phyloP scores from a whole-genome alignment of 1,284 basidiomycete species.

The Fomitiporia mediterranea region DNA sequence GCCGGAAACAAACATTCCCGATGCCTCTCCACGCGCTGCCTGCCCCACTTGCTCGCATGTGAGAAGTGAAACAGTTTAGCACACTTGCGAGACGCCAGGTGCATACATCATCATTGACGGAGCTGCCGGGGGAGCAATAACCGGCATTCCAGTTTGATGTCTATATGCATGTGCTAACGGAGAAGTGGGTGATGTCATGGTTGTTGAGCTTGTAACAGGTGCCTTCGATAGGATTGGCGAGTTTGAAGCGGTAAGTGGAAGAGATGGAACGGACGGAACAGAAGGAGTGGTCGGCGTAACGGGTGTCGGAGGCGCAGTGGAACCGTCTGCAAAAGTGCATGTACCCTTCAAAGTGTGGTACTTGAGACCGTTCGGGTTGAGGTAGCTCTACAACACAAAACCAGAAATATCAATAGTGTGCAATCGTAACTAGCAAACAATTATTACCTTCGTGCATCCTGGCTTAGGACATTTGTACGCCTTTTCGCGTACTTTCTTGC shows the following conservation, averaged over 20 bases:
- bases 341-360: constrained; percentile 60
- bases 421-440: not conserved
- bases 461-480: constrained; percentile 35
- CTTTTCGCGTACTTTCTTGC: constrained; percentile 29
- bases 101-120: not conserved
- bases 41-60: not conserved
- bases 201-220: not conserved
- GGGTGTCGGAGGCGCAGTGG: not conserved
- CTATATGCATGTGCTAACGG: not conserved
- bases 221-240: not conserved
- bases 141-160: no score
- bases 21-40: not conserved
- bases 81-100: not conserved
- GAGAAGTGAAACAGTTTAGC: no score
- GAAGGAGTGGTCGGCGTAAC: not conserved
- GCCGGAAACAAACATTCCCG: no score
- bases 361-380: constrained; percentile 60
- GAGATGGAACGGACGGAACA: not conserved
- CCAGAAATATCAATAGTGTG: constrained; percentile 1
- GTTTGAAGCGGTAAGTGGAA: not conserved
- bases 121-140: not conserved
- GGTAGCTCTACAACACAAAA: constrained; percentile 35
- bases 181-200: not conserved
- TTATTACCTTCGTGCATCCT: constrained; percentile 38
- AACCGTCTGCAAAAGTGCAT: constrained; percentile 35